Evolutionary conservation across 164 flowering plant genomes (phyloP).

Genomic region (Sextonia rubra): DNA sequence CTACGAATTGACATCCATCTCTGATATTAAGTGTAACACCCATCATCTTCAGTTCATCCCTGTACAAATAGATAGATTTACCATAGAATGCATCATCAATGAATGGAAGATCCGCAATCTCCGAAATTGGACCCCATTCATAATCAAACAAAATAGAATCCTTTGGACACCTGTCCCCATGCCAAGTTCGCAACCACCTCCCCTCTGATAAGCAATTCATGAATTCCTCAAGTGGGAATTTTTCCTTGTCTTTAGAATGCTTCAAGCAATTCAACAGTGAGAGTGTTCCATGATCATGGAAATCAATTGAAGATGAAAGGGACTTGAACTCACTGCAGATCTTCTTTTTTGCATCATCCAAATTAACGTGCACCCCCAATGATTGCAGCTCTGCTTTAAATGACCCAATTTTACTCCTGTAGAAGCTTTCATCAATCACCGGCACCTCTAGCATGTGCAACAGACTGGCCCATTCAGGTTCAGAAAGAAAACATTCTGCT

Average conservation of each 20-base stretch:
- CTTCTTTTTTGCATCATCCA: background rate
- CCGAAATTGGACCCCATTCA: conserved; percentile 15
- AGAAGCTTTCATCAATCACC: conserved; percentile 30
- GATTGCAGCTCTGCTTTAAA: background rate
- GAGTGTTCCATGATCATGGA: background rate
- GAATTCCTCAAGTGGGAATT: background rate
- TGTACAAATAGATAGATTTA: conserved; percentile 4
- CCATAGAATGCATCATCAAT: conserved; percentile 18
- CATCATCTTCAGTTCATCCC: conserved; percentile 17
- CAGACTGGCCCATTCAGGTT: background rate
- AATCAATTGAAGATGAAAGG: background rate
- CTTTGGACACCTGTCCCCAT: conserved; percentile 41
- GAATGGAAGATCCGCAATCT: conserved; percentile 21
- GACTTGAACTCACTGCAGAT: background rate
- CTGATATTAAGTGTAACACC: conserved; percentile 19
- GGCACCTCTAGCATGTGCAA: conserved; percentile 13
- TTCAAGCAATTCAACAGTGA: conserved; percentile 2
- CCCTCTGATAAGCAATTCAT: background rate
- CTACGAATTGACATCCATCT: conserved; percentile 8
- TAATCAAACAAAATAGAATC: conserved; percentile 13
- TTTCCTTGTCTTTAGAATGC: background rate
- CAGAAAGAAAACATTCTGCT: background rate
- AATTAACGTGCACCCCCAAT: background rate
- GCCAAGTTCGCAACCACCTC: background rate
- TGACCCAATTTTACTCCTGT: conserved; percentile 19